Conservation (phyloP, 2,329 filamentous ascomycete species). For the Stagonosporopsis vannaccii region DNA sequence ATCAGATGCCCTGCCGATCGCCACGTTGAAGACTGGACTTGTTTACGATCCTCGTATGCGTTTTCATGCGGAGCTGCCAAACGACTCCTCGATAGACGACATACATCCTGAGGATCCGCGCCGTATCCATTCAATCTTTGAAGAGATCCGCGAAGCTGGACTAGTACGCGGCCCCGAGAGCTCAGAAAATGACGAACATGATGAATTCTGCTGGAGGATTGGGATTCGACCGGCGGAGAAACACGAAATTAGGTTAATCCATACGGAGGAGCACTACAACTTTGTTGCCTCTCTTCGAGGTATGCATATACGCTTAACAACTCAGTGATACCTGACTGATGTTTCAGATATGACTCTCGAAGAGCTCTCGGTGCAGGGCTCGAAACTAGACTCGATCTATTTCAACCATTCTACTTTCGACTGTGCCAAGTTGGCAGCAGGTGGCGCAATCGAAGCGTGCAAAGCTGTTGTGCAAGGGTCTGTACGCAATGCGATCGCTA, state of each 20-base stretch:
- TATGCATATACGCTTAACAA: constrained; percentile 33
- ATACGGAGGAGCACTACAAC: constrained; percentile 76
- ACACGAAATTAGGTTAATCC: constrained; percentile 81
- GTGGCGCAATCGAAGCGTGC: constrained; percentile 94
- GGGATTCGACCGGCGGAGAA: constrained; percentile 76
- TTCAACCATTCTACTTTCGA: constrained; percentile 81
- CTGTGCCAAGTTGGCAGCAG: constrained; percentile 83
- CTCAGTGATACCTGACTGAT: constrained; percentile 22
- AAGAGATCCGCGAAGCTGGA: constrained; percentile 81
- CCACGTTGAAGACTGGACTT: constrained; percentile 52
- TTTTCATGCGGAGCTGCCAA: constrained; percentile 79
- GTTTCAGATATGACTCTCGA: constrained; percentile 55
- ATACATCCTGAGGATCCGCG: constrained; percentile 94
- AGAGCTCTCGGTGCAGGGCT: constrained; percentile 67
- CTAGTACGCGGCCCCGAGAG: constrained; percentile 71
- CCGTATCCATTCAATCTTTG: constrained; percentile 91
- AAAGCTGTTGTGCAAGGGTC: constrained; percentile 83
- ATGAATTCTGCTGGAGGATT: constrained; percentile 72
- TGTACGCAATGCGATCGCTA: constrained; percentile 93
- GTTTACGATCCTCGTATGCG: constrained; percentile 94
- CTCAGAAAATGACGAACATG: constrained; percentile 53
- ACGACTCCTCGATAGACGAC: constrained; percentile 62
- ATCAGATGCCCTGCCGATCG: constrained; percentile 43
- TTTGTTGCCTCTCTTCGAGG: constrained; percentile 72
- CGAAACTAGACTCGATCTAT: constrained; percentile 55